Evolutionary conservation across 1,284 basidiomycete genomes (phyloP).

Genomic region (Tilletiaria anomala): DNA sequence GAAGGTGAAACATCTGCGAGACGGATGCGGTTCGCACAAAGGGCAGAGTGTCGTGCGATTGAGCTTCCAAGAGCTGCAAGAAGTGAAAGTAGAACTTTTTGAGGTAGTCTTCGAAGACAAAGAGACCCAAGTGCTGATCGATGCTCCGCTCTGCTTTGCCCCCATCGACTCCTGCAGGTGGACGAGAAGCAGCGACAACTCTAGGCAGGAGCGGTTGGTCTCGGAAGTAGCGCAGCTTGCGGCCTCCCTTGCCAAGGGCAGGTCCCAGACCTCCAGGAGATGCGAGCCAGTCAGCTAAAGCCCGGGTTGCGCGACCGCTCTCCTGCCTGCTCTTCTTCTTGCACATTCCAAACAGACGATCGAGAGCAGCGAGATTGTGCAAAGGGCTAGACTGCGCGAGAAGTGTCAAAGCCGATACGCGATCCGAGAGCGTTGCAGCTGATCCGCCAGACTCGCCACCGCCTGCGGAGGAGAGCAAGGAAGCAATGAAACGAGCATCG

Average conservation of each 20-base stretch:
- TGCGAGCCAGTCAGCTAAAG: constrained; percentile 86
- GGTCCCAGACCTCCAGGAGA: constrained; percentile 56
- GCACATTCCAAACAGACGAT: constrained; percentile 57
- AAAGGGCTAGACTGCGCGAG: constrained; percentile 79
- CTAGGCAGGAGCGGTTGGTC: constrained; percentile 60
- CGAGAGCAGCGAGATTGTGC: constrained; percentile 53
- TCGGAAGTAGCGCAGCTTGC: constrained; percentile 61
- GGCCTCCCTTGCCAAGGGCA: constrained; percentile 50
- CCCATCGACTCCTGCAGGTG: background rate
- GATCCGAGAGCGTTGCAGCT: constrained; percentile 75
- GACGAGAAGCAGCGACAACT: constrained; percentile 41
- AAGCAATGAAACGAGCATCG: constrained; percentile 35
- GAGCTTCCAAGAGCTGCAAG: constrained; percentile 74
- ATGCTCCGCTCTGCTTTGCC: constrained; percentile 11
- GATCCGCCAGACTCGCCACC: constrained; percentile 12
- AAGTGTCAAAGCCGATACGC: constrained; percentile 79
- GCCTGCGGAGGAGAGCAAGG: constrained; percentile 21
- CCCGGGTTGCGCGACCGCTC: constrained; percentile 72
- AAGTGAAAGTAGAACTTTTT: constrained; percentile 94
- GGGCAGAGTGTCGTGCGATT: constrained; percentile 71
- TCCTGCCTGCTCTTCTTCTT: constrained; percentile 83
- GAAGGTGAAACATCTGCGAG: constrained; percentile 54
- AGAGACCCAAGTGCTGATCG: constrained; percentile 60
- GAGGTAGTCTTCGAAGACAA: constrained; percentile 91
- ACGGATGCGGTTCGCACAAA: constrained; percentile 76